Evolutionary conservation across 768 basidiomycete genomes (phyloP), one percentile per base, ranked within the genome.

Genomic region (Leucogyrophana mollusca): DNA sequence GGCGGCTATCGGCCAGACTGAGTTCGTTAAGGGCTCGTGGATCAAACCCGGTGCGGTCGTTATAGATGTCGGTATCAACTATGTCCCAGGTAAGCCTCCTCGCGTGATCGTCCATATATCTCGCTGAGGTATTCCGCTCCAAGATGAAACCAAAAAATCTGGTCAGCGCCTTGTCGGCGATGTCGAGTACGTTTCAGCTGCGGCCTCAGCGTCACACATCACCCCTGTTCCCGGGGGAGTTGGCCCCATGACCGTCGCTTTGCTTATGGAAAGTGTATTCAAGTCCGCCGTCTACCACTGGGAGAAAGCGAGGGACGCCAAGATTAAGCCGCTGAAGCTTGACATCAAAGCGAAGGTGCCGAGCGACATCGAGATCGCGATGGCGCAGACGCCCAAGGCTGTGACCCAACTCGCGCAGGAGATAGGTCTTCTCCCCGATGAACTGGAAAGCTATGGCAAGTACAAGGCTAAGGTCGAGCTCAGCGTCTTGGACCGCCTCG

Each of bases 171-270:
- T 99, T 8, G 94, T 98, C 47, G 96, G 96, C 32, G 96, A 99
- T 67, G 94, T 98, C 40, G 84, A 96, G 51, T 98, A 82, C 59
- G 74, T 75, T 7, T 75, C 86, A 5, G 94, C 91, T n/a, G 69
- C 79, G 20, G 60, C 72, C 36, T 81, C 87, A 48, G 95, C 96
- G 2, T 89, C 90, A 2, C 72, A 87, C 68, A 96, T 99, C 58
- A 99, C 96, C 0, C 96, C 96, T 17, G 96, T 99, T 20, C 96
- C 96, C 0, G 96, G 96, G 66, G 96, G 96, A 47, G 96, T 99
- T 43, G 96, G 96, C 10, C 96, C 96, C n/a, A 96, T 98, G 94
- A 99, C 96, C 11, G 96, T 99, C 47, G 96, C 96, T 17, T 78
- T 97, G 73, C 83, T 99, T 52, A 97, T 99, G 94, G 79, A 84